These are phyloP conservation scores for Lycium ferocissimum DNA, from an alignment of 257 asterid genomes.

Conservation along the genomic window DNA sequence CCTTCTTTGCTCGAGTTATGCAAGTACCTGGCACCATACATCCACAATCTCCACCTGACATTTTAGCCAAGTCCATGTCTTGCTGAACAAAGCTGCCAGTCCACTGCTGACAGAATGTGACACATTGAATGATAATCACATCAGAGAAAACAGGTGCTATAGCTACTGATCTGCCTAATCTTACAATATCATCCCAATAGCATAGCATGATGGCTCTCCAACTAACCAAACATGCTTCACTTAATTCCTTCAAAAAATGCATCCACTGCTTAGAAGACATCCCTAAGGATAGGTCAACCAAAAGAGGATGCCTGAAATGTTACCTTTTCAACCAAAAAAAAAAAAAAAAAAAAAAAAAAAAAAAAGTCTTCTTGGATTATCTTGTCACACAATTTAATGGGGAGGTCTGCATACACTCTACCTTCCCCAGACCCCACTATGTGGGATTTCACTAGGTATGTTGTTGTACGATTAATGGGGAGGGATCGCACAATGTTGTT, in stretches of 20 bases:
- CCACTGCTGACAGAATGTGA: slow-evolving; percentile 14
- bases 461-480: background rate
- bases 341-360: no score
- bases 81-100: slow-evolving; percentile 11
- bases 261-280: slow-evolving; percentile 17
- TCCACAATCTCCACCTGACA: slow-evolving; percentile 9
- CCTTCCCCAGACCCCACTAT: no score
- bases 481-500: background rate
- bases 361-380: slow-evolving; percentile 8
- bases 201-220: background rate
- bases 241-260: background rate
- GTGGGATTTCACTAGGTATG: no score
- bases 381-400: background rate
- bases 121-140: background rate
- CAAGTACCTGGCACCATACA: background rate
- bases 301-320: background rate
- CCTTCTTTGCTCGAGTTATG: slow-evolving; percentile 4
- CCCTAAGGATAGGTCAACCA: background rate
- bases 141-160: background rate
- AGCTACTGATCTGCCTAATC: slow-evolving; percentile 9
- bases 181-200: slow-evolving; percentile 5
- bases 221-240: slow-evolving; percentile 7
- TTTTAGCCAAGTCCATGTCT: background rate
- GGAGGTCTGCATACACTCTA: background rate
- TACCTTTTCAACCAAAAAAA: no score